Conservation (phyloP, 805 yeast genomes). For the Candida berthetii region DNA sequence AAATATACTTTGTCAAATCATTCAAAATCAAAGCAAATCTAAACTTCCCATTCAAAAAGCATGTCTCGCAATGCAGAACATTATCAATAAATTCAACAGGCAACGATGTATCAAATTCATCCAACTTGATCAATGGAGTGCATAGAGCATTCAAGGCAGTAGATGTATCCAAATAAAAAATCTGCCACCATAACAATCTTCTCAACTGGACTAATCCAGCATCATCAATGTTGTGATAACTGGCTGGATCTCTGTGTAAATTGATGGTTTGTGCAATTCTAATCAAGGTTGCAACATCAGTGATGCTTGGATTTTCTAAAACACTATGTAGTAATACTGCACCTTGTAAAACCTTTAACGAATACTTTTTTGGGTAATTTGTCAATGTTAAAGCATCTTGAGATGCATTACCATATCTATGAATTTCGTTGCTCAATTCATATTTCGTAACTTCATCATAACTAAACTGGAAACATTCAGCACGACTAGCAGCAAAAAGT, state of each 20-base stretch:
- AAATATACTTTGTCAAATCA: constrained; percentile 43
- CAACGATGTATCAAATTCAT: constrained; percentile 50
- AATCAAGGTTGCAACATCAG: constrained; percentile 49
- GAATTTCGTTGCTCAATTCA: constrained; percentile 36
- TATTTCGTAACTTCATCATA: constrained; percentile 26
- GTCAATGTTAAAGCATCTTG: constrained; percentile 42
- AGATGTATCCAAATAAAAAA: constrained; percentile 51
- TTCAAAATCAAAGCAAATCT: constrained; percentile 45
- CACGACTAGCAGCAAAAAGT: constrained; percentile 50
- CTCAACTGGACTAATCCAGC: constrained; percentile 43
- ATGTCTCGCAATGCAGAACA: constrained; percentile 35
- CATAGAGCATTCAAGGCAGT: constrained; percentile 50
- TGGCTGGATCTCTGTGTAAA: constrained; percentile 55
- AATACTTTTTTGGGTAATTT: constrained; percentile 41
- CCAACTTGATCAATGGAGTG: constrained; percentile 45
- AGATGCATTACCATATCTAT: constrained; percentile 41
- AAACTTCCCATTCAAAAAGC: constrained; percentile 49
- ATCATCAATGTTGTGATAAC: constrained; percentile 42
- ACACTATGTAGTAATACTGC: constrained; percentile 46
- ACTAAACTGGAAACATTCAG: constrained; percentile 53
- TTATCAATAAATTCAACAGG: constrained; percentile 39
- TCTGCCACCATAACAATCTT: constrained; percentile 64
- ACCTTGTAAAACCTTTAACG: constrained; percentile 35
- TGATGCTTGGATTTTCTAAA: constrained; percentile 49
- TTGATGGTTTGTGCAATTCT: constrained; percentile 51